A percentile compares a stretch with the other conserved stretches of the same genome.
phyloP scores from a whole-genome alignment of 345 rosid genomes.

The Balakata baccata region DNA sequence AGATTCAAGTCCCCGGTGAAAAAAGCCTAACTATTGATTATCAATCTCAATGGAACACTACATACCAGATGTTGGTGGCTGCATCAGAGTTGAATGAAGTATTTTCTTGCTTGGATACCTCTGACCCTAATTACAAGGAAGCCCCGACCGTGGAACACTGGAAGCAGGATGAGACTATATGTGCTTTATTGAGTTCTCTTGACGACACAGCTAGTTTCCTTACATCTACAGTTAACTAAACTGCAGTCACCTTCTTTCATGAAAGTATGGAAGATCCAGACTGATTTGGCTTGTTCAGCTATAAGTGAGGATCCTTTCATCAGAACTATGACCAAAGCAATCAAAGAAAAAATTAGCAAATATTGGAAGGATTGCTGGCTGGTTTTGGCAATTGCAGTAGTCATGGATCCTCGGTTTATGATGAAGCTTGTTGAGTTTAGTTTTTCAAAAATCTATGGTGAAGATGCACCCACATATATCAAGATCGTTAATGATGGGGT shows the following conservation, averaged over 20 bases:
- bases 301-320: constrained; percentile 58
- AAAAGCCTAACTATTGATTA: constrained; percentile 60
- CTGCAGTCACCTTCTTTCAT: constrained; percentile 63
- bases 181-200: constrained; percentile 66
- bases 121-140: constrained; percentile 70
- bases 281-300: constrained; percentile 55
- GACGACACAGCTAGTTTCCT: constrained; percentile 63
- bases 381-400: constrained; percentile 72
- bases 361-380: constrained; percentile 84
- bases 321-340: constrained; percentile 41
- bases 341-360: constrained; percentile 62
- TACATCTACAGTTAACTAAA: constrained; percentile 41
- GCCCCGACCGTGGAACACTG: constrained; percentile 71
- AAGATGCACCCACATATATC: constrained; percentile 56
- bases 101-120: constrained; percentile 75
- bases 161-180: constrained; percentile 62
- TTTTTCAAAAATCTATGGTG: constrained; percentile 74
- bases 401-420: constrained; percentile 96
- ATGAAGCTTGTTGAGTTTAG: constrained; percentile 93
- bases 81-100: constrained; percentile 82
- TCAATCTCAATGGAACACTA: constrained; percentile 71
- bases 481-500: constrained; percentile 75
- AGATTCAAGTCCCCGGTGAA: constrained; percentile 77
- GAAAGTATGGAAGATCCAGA: constrained; percentile 82
- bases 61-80: constrained; percentile 75